Evolutionary conservation across 352 stramenopile species (phyloP), one percentile per base, ranked within the genome.

Genomic region (Pythium dissotocum): DNA sequence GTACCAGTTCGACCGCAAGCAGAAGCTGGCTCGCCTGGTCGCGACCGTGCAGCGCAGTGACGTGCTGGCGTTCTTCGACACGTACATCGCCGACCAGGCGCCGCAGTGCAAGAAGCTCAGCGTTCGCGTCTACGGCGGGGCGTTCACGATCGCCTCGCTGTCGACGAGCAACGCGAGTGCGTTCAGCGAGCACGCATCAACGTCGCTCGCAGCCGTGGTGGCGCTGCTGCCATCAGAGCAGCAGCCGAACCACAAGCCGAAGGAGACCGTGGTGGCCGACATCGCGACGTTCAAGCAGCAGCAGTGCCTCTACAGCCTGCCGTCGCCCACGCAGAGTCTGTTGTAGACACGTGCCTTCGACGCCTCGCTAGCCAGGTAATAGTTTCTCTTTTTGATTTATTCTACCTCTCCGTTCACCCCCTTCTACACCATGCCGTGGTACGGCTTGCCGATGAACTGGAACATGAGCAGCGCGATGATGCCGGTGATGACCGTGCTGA

Each of bases 31-130:
- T 8, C 30, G 68, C 32, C 66, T 83, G 24, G 78, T 91, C 8
- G 58, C 70, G 10, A 79, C 73, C 0, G 46, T 93, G 14, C 76
- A 80, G 16, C 62, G 77, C 35, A 69, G 49, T 9, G 84, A 91
- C 58, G 21, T 96, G 35, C 51, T 94, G 14, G 68, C 77, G 35
- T 91, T 94, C 63, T 92, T 91, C 52, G 85, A 96, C 62, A 42
- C 58, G 16, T 85, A 79, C 58, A 84, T 80, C 60, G 55, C 10
- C 14, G 58, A 59, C 12, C 51, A 65, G 18, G 67, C 69, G 5
- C 44, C 54, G 13, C 69, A 74, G 30, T 75, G 76, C 2, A 83
- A 73, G 49, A 87, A 85, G 42, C 59, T 91, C 21, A 91, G 82
- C 59, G 77, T 91, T 8, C 73, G 80, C 18, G 67, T 91, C 14